Evolutionary conservation across 1,284 basidiomycete species (phyloP).

Genomic region (Coriolopsis trogii): DNA sequence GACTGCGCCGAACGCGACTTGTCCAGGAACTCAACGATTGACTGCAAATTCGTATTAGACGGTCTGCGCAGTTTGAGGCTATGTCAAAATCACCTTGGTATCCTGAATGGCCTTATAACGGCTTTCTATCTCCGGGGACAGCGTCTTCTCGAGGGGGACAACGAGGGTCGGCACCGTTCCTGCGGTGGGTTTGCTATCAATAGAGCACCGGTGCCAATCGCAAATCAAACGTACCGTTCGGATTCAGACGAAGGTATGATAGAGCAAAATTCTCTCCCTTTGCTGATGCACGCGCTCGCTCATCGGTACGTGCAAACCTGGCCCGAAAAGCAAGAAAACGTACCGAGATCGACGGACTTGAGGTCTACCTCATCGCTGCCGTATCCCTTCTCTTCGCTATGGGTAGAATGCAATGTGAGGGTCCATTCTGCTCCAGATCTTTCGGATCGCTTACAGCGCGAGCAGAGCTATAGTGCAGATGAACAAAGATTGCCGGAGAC

Average conservation of each 20-base stretch:
- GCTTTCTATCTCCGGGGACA: conserved; percentile 71
- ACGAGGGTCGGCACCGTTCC: conserved; percentile 86
- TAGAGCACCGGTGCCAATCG: neutral
- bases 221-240: conserved; percentile 55
- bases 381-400: conserved; percentile 75
- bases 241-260: conserved; percentile 75
- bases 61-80: no score
- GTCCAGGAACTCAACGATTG: conserved; percentile 82
- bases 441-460: conserved; percentile 44
- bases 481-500: no score
- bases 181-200: conserved; percentile 28
- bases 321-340: conserved; percentile 19
- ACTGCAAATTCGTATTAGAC: conserved; percentile 47
- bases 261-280: conserved; percentile 72
- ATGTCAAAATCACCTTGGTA: no score
- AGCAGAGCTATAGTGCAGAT: conserved; percentile 42
- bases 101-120: conserved; percentile 83
- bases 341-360: conserved; percentile 65
- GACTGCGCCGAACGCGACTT: conserved; percentile 72
- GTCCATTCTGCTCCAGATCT: neutral
- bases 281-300: conserved; percentile 37
- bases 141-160: conserved; percentile 77
- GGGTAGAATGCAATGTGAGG: conserved; percentile 10
- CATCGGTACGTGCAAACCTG: conserved; percentile 2
- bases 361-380: conserved; percentile 67